Evolutionary conservation across 148 eudicot species (phyloP).

Genomic region (Polygonum aviculare): DNA sequence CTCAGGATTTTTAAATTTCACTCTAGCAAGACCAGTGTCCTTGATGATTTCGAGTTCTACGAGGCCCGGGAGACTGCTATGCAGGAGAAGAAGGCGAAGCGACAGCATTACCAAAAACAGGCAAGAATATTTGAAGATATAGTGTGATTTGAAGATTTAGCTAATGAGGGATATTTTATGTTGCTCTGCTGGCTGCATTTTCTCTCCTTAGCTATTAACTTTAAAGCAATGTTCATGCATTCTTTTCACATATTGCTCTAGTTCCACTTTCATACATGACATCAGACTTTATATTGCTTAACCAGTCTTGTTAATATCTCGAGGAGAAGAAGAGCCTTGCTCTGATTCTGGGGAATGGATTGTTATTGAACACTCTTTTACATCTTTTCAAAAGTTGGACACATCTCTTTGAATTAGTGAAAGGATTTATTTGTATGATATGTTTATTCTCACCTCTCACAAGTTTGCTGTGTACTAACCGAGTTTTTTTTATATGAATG

Average conservation of each 20-base stretch:
- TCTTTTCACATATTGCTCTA: neutral
- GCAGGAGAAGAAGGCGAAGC: conserved; percentile 69
- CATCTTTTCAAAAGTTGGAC: too few species aligned
- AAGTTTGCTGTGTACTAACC: neutral
- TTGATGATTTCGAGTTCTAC: conserved; percentile 72
- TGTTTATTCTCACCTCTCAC: too few species aligned
- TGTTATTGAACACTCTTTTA: too few species aligned
- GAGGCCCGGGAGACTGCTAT: conserved; percentile 62
- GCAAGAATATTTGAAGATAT: conserved; percentile 11
- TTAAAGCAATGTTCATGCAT: neutral
- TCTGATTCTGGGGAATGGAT: too few species aligned
- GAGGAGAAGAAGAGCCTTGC: too few species aligned
- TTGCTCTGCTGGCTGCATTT: neutral
- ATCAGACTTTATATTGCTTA: neutral
- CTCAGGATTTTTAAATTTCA: conserved; percentile 59
- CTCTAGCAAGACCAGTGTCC: conserved; percentile 43
- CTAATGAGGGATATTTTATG: neutral
- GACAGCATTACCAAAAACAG: conserved; percentile 54
- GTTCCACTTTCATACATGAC: neutral
- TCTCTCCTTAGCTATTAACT: neutral
- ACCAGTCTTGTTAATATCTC: too few species aligned
- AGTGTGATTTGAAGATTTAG: neutral
- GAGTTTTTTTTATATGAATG: neutral
- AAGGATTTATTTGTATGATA: too few species aligned
- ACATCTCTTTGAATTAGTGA: too few species aligned